phyloP scores from a whole-genome alignment of 2,329 filamentous ascomycete genomes.

The Clonostachys byssicola region DNA sequence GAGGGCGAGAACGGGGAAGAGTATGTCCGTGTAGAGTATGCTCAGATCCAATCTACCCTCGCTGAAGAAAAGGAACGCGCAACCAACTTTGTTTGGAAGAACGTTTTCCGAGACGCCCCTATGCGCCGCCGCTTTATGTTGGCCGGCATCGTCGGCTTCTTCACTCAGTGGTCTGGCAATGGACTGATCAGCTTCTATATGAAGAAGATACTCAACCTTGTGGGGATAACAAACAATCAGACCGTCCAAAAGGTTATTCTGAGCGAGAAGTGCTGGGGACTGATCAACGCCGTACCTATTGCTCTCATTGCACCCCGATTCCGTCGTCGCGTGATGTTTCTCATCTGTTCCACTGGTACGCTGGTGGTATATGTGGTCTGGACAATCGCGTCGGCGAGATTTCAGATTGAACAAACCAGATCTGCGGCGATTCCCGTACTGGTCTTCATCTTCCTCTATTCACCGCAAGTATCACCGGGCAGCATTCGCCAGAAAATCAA shows the following conservation, averaged over 20 bases:
- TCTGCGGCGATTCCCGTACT: conserved; percentile 19
- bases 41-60: conserved; percentile 19
- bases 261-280: conserved; percentile 30
- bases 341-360: conserved; percentile 15
- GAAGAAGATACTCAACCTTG: conserved; percentile 22
- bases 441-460: conserved; percentile 29
- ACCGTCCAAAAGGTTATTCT: conserved; percentile 22
- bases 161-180: conserved; percentile 17
- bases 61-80: conserved; percentile 18
- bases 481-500: conserved; percentile 22
- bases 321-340: conserved; percentile 17
- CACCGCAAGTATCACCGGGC: conserved; percentile 28
- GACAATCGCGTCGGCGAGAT: conserved; percentile 21
- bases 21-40: conserved; percentile 16
- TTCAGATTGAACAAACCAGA: conserved; percentile 13
- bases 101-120: conserved; percentile 12
- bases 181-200: conserved; percentile 32
- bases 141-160: conserved; percentile 14
- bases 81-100: conserved; percentile 10
- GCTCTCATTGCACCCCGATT: conserved; percentile 35
- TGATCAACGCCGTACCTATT: conserved; percentile 31
- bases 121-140: conserved; percentile 19
- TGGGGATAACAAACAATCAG: conserved; percentile 26
- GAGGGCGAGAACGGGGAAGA: conserved; percentile 26
- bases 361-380: conserved; percentile 20